A percentile compares a stretch with the other conserved stretches of the same genome.
phyloP scores from a whole-genome alignment of 257 asterid genomes.

The Nicotiana knightiana region DNA sequence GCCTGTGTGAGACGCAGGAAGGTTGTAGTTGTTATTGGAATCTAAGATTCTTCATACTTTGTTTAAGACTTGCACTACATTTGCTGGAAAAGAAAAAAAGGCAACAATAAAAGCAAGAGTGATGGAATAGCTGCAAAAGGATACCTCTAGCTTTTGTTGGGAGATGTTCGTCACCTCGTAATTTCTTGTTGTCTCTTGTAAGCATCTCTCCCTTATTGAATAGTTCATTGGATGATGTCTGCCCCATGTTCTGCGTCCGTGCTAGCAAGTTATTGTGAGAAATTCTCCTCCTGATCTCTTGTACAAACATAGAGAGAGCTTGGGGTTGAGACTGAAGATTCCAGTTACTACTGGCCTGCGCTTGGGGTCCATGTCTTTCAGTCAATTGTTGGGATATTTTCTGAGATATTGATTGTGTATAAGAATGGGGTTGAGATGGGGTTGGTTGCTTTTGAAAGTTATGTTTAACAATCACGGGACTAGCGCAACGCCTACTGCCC shows the following conservation, averaged over 20 bases:
- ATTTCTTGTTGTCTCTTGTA: slow-evolving; percentile 26
- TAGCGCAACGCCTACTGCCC: background rate
- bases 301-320: slow-evolving; percentile 15
- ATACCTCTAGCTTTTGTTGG: slow-evolving; percentile 49
- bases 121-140: background rate
- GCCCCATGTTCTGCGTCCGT: slow-evolving; percentile 24
- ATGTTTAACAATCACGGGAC: slow-evolving; percentile 15
- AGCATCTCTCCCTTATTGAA: slow-evolving; percentile 21
- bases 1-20: slow-evolving; percentile 38
- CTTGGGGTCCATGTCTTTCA: slow-evolving; percentile 26
- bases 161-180: slow-evolving; percentile 20
- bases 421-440: slow-evolving; percentile 17
- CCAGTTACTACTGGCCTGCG: slow-evolving; percentile 22
- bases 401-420: slow-evolving; percentile 25
- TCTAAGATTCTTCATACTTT: background rate
- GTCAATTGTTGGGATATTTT: slow-evolving; percentile 16
- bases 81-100: background rate
- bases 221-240: slow-evolving; percentile 29
- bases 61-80: no score
- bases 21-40: background rate
- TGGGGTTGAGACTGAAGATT: slow-evolving; percentile 23
- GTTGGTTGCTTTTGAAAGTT: slow-evolving; percentile 27
- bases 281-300: slow-evolving; percentile 25
- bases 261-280: slow-evolving; percentile 18
- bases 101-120: background rate